Evolutionary conservation across 768 basidiomycete species (phyloP), one percentile per base, ranked within the genome.

Genomic region (Tubosaeta sp.): DNA sequence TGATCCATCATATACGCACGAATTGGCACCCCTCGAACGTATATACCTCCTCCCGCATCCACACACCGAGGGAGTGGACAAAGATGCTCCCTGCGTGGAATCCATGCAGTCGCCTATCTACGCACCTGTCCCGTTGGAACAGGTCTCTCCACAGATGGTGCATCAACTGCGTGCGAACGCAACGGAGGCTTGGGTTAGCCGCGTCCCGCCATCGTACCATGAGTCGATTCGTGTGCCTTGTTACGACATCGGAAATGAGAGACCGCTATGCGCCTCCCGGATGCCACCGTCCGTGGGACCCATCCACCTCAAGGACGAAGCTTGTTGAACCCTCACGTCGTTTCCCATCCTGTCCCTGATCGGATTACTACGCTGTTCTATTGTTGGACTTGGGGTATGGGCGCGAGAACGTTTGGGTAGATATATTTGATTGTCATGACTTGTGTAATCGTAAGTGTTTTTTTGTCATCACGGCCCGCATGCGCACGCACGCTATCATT

Each of bases 141-240:
- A 78, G 12, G 68, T 88, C 10, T 77, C 86, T 9, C 72, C 75
- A 33, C 71, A 79, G 46, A 68, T 80, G 19, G 81, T 79, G 2
- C 66, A 72, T 17, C 73, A 76, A 33, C 59, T 84, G 39, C 72
- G 80, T 17, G 76, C 78, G 27, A 75, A 71, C 17, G 80, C 80
- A n/a, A 80, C 74, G 47, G 86, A 87, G 59, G 86, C 83, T 10
- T 88, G 87, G 88, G 73, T 90, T 39, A 61, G 56, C 48, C 63
- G 61, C 10, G 52, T 25, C 9, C 55, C 54, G 26, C 34, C 51
- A 13, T 54, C 57, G 9, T 7, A 41, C 14, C 50, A 45, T n/a
- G 44, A 33, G 26, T 37, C 11, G 16, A 17, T 26, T 16, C 52
- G 46, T 8, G 19, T 42, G 35, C 42, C 52, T 3, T 37, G 43